Percentiles rank a stretch among this genome's conserved stretches.
Evolutionary conservation across 2,329 filamentous ascomycete species (phyloP).

Genomic region (Aspergillus glaucus): DNA sequence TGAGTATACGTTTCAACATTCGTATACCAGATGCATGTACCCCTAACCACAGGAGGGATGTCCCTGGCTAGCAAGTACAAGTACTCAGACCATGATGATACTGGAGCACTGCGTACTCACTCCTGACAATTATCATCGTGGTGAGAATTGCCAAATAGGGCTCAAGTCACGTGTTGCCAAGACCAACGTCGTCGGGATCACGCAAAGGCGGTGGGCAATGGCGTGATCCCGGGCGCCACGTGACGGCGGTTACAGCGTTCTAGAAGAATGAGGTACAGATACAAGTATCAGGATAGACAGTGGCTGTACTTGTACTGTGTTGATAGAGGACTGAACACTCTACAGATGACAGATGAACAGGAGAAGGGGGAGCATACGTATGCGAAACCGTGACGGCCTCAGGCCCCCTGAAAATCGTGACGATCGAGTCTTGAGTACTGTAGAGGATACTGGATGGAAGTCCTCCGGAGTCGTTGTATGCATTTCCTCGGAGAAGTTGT

Average conservation of each 20-base stretch:
- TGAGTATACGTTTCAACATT: no score
- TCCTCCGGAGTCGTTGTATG: background rate
- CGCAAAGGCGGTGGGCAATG: conserved; percentile 19
- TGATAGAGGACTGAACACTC: background rate
- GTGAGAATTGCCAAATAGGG: background rate
- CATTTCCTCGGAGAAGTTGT: background rate
- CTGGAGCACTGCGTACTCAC: no score
- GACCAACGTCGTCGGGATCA: conserved; percentile 10
- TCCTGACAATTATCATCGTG: background rate
- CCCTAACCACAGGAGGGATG: no score
- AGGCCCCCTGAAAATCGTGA: conserved; percentile 19
- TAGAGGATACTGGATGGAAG: background rate
- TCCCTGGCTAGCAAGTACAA: no score
- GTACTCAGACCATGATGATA: no score
- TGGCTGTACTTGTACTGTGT: background rate
- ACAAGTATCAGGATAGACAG: no score
- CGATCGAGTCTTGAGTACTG: background rate
- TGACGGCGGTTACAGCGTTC: background rate
- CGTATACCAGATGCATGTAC: no score
- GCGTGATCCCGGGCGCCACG: conserved; percentile 14
- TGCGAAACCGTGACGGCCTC: background rate
- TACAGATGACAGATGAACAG: background rate
- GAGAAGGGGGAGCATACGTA: background rate
- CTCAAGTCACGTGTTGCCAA: background rate
- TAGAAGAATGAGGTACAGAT: background rate